phyloP scores from a whole-genome alignment of 2,329 filamentous ascomycete species.

The Pestalotiopsis sp. region DNA sequence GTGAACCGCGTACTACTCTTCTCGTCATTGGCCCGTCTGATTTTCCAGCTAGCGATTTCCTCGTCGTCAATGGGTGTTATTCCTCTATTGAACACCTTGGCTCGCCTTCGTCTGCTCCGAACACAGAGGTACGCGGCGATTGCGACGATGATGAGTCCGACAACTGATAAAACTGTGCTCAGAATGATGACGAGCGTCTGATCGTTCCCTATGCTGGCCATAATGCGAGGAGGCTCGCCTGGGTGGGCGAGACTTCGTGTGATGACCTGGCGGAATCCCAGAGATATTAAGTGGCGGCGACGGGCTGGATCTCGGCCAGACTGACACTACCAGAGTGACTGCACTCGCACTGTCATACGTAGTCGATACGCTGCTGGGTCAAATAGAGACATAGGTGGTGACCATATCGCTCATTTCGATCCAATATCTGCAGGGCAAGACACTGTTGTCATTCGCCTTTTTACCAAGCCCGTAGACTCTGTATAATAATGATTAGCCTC shows the following conservation, averaged over 20 bases:
- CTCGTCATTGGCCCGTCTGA: conserved; percentile 33
- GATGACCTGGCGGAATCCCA: neutral
- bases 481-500: neutral
- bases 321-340: neutral
- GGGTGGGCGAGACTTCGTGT: neutral
- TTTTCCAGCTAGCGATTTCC: conserved; percentile 67
- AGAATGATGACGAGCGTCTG: conserved; percentile 53
- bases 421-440: neutral
- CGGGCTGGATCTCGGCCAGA: neutral
- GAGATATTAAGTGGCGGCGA: neutral
- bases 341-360: neutral
- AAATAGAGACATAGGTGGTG: neutral
- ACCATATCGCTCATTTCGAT: neutral
- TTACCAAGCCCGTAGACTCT: neutral
- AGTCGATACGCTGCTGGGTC: neutral
- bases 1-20: conserved; percentile 29
- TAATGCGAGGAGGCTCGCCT: neutral
- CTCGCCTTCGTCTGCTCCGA: conserved; percentile 39
- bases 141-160: conserved; percentile 43
- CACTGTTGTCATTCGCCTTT: neutral
- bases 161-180: conserved; percentile 50
- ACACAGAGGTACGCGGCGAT: conserved; percentile 39
- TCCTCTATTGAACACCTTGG: conserved; percentile 53
- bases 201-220: conserved; percentile 23
- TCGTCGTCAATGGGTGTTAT: conserved; percentile 66